Evolutionary conservation across 345 rosid species (phyloP).

Genomic region (Hypericum androsaemum): DNA sequence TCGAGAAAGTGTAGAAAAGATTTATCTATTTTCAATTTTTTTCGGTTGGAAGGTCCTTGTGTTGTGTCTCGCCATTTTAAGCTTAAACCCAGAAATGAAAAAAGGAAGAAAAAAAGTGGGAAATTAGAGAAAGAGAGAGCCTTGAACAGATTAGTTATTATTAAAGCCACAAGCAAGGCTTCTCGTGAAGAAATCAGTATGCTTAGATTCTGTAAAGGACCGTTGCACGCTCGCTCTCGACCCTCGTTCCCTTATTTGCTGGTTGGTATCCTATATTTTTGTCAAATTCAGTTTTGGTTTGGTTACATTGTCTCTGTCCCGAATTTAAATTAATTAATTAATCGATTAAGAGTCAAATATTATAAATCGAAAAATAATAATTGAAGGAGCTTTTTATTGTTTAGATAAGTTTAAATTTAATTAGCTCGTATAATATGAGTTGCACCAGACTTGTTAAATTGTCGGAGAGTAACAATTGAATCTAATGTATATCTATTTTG

Average conservation of each 20-base stretch:
- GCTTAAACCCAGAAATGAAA: background rate
- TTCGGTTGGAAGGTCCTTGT: background rate
- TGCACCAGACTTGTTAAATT: too few species aligned
- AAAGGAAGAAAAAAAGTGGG: background rate
- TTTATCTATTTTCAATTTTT: slow-evolving; percentile 17
- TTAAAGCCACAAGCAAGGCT: background rate
- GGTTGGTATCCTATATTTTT: slow-evolving; percentile 7
- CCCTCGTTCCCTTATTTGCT: slow-evolving; percentile 14
- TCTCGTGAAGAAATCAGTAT: slow-evolving; percentile 32
- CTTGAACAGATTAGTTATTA: too few species aligned
- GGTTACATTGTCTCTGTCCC: too few species aligned
- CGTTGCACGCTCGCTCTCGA: slow-evolving; percentile 19
- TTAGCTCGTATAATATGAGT: too few species aligned
- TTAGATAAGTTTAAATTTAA: too few species aligned
- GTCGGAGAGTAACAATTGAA: too few species aligned
- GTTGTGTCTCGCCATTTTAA: slow-evolving; percentile 8
- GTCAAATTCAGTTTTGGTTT: too few species aligned
- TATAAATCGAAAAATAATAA: too few species aligned
- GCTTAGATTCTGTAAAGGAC: slow-evolving; percentile 16
- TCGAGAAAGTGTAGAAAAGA: slow-evolving; percentile 12
- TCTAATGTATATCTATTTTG: too few species aligned
- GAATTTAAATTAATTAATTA: too few species aligned
- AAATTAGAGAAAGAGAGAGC: slow-evolving; percentile 2
- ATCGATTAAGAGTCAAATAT: too few species aligned
- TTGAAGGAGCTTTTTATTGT: too few species aligned